A percentile compares a stretch with the other conserved stretches of the same genome.
Evolutionary conservation across 805 yeast genomes (phyloP).

Genomic region (Barnettozyma sucrosica): DNA sequence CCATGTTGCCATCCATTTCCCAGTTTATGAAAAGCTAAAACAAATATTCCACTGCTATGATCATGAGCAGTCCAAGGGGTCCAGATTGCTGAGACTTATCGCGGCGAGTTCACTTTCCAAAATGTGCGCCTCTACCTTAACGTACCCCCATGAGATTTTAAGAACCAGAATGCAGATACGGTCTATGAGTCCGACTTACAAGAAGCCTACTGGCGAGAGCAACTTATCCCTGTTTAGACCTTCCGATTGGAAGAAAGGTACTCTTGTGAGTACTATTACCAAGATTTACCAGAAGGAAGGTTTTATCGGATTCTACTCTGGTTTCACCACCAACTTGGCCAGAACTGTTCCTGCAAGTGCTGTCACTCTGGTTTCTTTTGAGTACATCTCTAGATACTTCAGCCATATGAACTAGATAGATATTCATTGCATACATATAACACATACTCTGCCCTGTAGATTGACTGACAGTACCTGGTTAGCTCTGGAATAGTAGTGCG

Average conservation of each 20-base stretch:
- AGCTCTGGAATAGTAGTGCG: too few species aligned
- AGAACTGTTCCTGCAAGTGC: slow-evolving; percentile 95
- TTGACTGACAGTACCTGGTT: too few species aligned
- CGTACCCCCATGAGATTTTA: slow-evolving; percentile 94
- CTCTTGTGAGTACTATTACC: slow-evolving; percentile 20
- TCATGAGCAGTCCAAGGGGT: slow-evolving; percentile 17
- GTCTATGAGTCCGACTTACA: slow-evolving; percentile 27
- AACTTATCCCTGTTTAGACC: slow-evolving; percentile 10
- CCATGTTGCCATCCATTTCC: slow-evolving; percentile 96
- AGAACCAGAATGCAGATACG: slow-evolving; percentile 79
- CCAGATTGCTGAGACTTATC: slow-evolving; percentile 38
- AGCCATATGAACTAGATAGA: slow-evolving; percentile 2
- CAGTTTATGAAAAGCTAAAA: slow-evolving; percentile 82
- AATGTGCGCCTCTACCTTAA: slow-evolving; percentile 80
- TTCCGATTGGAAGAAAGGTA: slow-evolving; percentile 7
- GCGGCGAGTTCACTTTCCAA: slow-evolving; percentile 76
- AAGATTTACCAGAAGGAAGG: slow-evolving; percentile 58
- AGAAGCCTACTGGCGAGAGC: slow-evolving; percentile 7
- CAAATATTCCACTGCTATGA: slow-evolving; percentile 33
- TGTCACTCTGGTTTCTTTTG: slow-evolving; percentile 90
- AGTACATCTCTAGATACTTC: slow-evolving; percentile 44
- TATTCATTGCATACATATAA: background rate
- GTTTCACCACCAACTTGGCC: slow-evolving; percentile 77
- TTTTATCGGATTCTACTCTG: slow-evolving; percentile 77
- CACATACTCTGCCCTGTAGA: background rate